Conservation (phyloP, 2,329 filamentous ascomycete genomes). For the Aspergillus costaricaensis region DNA sequence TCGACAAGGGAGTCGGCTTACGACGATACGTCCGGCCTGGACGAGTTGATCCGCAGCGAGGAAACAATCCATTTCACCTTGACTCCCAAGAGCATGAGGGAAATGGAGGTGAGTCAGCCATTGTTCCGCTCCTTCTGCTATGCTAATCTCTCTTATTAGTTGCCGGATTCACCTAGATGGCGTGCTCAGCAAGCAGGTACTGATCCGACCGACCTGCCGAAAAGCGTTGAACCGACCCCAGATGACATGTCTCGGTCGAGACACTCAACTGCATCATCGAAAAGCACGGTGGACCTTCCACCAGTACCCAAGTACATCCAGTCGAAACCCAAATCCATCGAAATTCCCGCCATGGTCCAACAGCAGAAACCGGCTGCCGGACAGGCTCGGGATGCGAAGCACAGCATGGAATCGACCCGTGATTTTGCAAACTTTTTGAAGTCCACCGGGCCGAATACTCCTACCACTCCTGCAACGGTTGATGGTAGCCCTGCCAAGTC, state of each 20-base stretch:
- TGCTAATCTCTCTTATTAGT: slow-evolving; percentile 21
- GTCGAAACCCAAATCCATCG: slow-evolving; percentile 29
- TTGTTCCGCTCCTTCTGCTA: background rate
- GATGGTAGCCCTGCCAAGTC: slow-evolving; percentile 16
- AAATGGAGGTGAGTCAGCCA: slow-evolving; percentile 64
- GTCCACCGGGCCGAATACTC: slow-evolving; percentile 68
- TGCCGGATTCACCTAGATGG: slow-evolving; percentile 38
- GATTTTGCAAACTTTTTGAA: slow-evolving; percentile 91
- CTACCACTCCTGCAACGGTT: slow-evolving; percentile 16
- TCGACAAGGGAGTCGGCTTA: slow-evolving; percentile 34
- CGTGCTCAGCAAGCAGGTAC: slow-evolving; percentile 36
- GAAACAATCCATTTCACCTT: slow-evolving; percentile 81
- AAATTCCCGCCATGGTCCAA: slow-evolving; percentile 15
- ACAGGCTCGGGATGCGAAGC: slow-evolving; percentile 70
- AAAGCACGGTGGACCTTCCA: slow-evolving; percentile 19
- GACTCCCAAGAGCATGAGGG: slow-evolving; percentile 76
- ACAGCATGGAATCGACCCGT: slow-evolving; percentile 69
- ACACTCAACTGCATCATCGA: slow-evolving; percentile 26
- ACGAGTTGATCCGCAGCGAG: slow-evolving; percentile 78
- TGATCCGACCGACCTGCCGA: slow-evolving; percentile 42
- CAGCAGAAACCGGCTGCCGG: slow-evolving; percentile 29
- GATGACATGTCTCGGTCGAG: slow-evolving; percentile 24
- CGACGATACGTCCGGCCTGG: slow-evolving; percentile 69
- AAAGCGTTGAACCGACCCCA: slow-evolving; percentile 35
- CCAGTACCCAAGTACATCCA: slow-evolving; percentile 25